Percentiles rank a stretch among this genome's conserved stretches.
Conservation (phyloP, 1,284 basidiomycete species). For the Bjerkandera adusta region DNA sequence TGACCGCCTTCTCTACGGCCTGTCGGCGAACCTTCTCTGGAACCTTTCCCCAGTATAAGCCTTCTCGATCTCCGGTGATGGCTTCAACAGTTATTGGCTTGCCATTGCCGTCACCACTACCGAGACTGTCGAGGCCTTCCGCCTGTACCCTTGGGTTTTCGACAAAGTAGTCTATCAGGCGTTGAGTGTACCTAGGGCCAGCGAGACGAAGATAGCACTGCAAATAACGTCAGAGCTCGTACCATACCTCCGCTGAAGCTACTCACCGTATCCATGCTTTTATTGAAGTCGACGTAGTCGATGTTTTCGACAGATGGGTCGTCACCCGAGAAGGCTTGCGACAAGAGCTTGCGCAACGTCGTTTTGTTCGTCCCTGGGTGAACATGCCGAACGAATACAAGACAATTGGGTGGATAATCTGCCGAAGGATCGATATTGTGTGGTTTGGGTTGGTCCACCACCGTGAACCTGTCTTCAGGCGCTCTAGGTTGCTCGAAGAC, state of each 20-base stretch:
- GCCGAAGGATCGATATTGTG: slow-evolving; percentile 25
- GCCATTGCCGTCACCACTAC: slow-evolving; percentile 10
- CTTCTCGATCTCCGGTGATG: slow-evolving; percentile 60
- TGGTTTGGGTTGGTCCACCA: not conserved
- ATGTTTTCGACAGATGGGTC: slow-evolving; percentile 34
- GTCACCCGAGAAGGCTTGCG: slow-evolving; percentile 33
- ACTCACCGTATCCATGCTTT: slow-evolving; percentile 71
- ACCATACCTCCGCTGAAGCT: slow-evolving; percentile 3
- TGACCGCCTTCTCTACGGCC: slow-evolving; percentile 51
- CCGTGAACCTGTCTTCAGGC: not conserved
- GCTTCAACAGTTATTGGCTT: slow-evolving; percentile 48
- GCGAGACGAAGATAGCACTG: slow-evolving; percentile 75
- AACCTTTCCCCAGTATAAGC: slow-evolving; percentile 75
- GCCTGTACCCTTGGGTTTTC: slow-evolving; percentile 37
- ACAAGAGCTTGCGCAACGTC: slow-evolving; percentile 60
- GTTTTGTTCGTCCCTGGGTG: slow-evolving; percentile 77
- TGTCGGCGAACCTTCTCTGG: slow-evolving; percentile 64
- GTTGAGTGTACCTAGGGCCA: slow-evolving; percentile 43
- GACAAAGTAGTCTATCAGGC: slow-evolving; percentile 46
- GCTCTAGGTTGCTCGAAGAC: too few relatives aligned
- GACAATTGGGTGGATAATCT: slow-evolving; percentile 59
- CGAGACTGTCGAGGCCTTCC: slow-evolving; percentile 22
- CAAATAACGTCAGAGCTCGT: not conserved
- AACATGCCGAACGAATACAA: slow-evolving; percentile 67
- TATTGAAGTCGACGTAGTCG: slow-evolving; percentile 76